These are phyloP conservation scores for Corymbia maculata DNA, from an alignment of 345 rosid genomes.

Conservation along the genomic window DNA sequence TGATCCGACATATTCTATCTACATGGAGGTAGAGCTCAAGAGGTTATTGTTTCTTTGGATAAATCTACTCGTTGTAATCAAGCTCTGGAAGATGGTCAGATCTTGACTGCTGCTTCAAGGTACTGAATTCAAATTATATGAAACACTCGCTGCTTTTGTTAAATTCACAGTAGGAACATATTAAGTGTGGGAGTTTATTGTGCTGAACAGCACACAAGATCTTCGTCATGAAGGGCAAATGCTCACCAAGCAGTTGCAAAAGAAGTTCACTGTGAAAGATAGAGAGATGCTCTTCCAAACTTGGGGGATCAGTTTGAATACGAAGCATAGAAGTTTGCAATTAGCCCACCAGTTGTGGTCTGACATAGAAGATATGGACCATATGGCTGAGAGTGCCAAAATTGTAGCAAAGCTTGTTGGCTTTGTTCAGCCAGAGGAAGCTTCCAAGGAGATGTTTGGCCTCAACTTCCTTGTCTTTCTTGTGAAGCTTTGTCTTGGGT, in stretches of 20 bases:
- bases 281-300: slow-evolving; percentile 59
- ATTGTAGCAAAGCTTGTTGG: slow-evolving; percentile 63
- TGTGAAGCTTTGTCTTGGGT: neutral
- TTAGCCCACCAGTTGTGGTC: slow-evolving; percentile 58
- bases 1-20: slow-evolving; percentile 1
- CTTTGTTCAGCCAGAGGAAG: slow-evolving; percentile 4
- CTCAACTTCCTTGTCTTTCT: slow-evolving; percentile 14
- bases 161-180: neutral
- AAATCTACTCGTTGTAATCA: neutral
- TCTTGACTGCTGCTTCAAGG: neutral
- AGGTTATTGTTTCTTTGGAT: neutral
- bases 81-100: neutral
- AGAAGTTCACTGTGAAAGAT: slow-evolving; percentile 41
- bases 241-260: slow-evolving; percentile 49
- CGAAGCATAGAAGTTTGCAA: slow-evolving; percentile 56
- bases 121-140: neutral
- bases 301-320: slow-evolving; percentile 58
- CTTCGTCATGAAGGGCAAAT: slow-evolving; percentile 60
- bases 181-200: neutral
- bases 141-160: neutral
- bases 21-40: slow-evolving; percentile 9
- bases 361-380: slow-evolving; percentile 47
- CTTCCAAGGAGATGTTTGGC: slow-evolving; percentile 37
- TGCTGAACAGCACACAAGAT: slow-evolving; percentile 38
- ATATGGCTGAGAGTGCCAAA: slow-evolving; percentile 59